Conservation (phyloP, 495 filamentous ascomycete species). For the Penicillium dipodomyicola region DNA sequence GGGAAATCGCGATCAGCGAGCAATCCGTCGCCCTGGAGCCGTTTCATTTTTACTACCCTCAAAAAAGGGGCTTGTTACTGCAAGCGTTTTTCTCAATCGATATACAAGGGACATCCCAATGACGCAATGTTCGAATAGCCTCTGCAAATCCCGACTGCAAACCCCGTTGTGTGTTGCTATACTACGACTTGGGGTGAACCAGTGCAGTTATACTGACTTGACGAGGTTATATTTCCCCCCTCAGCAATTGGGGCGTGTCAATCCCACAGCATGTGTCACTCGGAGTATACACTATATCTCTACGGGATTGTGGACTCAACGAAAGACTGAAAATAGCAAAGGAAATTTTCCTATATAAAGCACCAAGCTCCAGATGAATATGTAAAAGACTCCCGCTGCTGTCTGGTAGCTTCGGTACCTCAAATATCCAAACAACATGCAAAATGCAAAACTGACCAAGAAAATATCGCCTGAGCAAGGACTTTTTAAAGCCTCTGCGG, state of each 20-base stretch:
- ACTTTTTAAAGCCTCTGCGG: slow-evolving; percentile 5
- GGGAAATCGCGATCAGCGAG: slow-evolving; percentile 1
- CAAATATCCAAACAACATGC: slow-evolving; percentile 1
- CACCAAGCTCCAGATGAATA: slow-evolving; percentile 7
- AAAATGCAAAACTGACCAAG: slow-evolving; percentile 7
- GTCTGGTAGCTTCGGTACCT: not conserved
- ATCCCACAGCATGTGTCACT: not conserved
- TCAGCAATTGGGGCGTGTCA: not conserved
- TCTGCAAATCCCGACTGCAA: not conserved
- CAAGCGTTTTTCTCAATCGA: not conserved
- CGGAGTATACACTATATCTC: not conserved
- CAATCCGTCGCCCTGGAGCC: not conserved
- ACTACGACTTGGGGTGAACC: not conserved
- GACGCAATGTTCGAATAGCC: not conserved
- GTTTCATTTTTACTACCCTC: not conserved
- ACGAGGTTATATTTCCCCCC: not conserved
- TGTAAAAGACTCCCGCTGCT: not conserved
- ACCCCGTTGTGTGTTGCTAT: not conserved
- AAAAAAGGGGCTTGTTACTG: not conserved
- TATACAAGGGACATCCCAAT: not conserved
- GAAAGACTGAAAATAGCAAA: not conserved
- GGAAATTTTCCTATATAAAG: slow-evolving; percentile 5
- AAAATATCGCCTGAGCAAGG: not conserved
- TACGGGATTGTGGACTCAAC: not conserved
- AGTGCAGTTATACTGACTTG: not conserved